Conservation (phyloP, 495 filamentous ascomycete species). For the Cryomyces antarcticus region DNA sequence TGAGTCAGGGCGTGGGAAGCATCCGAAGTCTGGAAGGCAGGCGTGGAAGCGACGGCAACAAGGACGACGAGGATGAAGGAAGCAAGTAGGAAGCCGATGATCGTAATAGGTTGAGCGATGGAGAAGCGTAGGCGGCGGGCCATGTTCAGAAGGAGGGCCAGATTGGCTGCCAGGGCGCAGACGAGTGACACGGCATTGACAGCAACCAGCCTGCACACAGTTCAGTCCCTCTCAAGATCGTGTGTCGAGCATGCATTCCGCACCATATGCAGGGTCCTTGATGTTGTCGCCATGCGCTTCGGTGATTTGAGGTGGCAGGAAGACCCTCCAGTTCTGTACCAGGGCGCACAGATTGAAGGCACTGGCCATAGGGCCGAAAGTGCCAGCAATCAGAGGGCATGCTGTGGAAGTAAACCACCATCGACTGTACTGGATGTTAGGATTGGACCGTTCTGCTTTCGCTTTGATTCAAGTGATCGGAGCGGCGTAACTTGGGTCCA, state of each 20-base stretch:
- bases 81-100: constrained; percentile 44
- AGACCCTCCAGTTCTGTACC: constrained; percentile 50
- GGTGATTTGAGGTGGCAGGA: constrained; percentile 28
- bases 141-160: constrained; percentile 52
- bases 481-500: constrained; percentile 30
- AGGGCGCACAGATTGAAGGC: constrained; percentile 67
- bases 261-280: constrained; percentile 49
- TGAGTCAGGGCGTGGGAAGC: constrained; percentile 38
- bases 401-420: constrained; percentile 81
- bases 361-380: constrained; percentile 66
- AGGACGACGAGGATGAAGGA: constrained; percentile 43
- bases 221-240: not conserved
- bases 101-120: constrained; percentile 44
- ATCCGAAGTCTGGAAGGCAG: constrained; percentile 26
- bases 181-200: constrained; percentile 57
- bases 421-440: constrained; percentile 21
- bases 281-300: constrained; percentile 31
- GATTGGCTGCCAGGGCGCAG: constrained; percentile 50
- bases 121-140: constrained; percentile 39
- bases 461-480: not conserved
- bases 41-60: constrained; percentile 29
- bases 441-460: not conserved
- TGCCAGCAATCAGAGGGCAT: constrained; percentile 64
- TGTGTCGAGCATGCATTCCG: not conserved
- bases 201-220: constrained; percentile 32